Base-by-base conservation (phyloP, 2,329 filamentous ascomycete species). In the Trichoderma polysporum region DNA sequence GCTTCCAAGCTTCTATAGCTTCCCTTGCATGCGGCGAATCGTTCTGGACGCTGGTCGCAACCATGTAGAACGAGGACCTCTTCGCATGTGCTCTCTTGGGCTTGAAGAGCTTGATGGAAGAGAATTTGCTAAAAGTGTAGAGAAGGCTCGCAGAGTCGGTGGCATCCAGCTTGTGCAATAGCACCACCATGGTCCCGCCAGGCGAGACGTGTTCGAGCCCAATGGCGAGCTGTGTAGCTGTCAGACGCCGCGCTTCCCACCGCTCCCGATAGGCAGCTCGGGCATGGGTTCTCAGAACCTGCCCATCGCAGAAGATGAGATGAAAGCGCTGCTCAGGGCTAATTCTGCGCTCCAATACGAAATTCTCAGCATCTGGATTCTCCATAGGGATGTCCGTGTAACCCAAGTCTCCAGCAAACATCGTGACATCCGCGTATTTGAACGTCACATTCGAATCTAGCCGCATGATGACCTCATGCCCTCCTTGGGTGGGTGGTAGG, bases 1-100 rank as follows among this genome's bases (percentile, higher is more conserved):
- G 62, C 69, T 81, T 82, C 81, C 81, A 86, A 4, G 17, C 53
- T 3, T 69, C 49, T 2, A 86, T 68, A 0, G 81, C 79, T 9
- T 66, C 35, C 0, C 71, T 2, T 0, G 81, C 83, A 33, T 76
- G 73, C 0, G 70, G 50, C 19, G 69, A 67, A 3, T 73, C 47
- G 5, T 75, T 74, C 49, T 78, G 74, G 0, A 87, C 74, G 3
- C 80, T 70, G 1, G 72, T 79, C 2, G 84, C 84, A 10, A 87
- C 68, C 71, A 86, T 75, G 70, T 88, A 87, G 69, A 86, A 88
- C 0, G 83, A 86, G 0, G 80, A 83, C 4, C 80, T 74, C 22
- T 74, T 82, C 1, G 70, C 72, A 66, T 87, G 82, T 2, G 67
- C 70, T 1, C 8, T 71, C 1, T 8, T 69, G 0, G 82, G 83